These are phyloP conservation scores for Schizosaccharomyces osmophilus DNA, from an alignment of 805 yeast genomes.

Conservation along the genomic window DNA sequence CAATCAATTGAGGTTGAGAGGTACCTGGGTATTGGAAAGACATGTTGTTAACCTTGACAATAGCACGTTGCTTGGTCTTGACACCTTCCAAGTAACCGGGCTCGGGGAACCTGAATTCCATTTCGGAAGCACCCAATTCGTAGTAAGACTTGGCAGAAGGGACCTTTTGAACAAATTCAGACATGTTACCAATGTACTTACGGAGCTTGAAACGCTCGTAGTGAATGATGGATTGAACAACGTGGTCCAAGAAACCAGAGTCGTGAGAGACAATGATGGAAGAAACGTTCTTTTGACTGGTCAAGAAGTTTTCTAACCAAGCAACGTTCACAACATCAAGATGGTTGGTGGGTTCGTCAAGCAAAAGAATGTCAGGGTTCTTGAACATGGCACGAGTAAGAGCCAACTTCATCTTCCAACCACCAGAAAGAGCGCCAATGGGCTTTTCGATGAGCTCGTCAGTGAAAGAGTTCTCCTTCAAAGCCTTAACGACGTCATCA, in stretches of 20 bases:
- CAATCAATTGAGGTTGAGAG: constrained; percentile 71
- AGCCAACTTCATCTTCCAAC: constrained; percentile 99
- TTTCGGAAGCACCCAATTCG: constrained; percentile 94
- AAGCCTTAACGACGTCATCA: constrained; percentile 49
- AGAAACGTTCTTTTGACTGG: constrained; percentile 83
- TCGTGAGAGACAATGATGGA: constrained; percentile 98
- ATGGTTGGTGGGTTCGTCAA: constrained; percentile 99
- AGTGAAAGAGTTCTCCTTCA: constrained; percentile 77
- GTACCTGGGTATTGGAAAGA: constrained; percentile 99
- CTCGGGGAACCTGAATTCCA: constrained; percentile 94
- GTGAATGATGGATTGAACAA: constrained; percentile 94
- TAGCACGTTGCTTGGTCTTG: constrained; percentile 98
- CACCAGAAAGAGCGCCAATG: constrained; percentile 93
- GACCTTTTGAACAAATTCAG: constrained; percentile 95
- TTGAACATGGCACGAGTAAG: constrained; percentile 96
- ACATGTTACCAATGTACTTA: constrained; percentile 98
- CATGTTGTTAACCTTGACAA: constrained; percentile 93
- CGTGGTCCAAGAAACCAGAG: constrained; percentile 96
- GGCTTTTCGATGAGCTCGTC: constrained; percentile 86
- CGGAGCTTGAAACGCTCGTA: constrained; percentile 99
- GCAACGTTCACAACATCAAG: constrained; percentile 98
- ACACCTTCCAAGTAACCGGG: constrained; percentile 99
- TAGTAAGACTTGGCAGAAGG: constrained; percentile 97
- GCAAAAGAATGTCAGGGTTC: constrained; percentile 90
- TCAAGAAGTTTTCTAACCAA: constrained; percentile 97